phyloP scores from a whole-genome alignment of 768 basidiomycete genomes.

The Kwoniella sp. region DNA sequence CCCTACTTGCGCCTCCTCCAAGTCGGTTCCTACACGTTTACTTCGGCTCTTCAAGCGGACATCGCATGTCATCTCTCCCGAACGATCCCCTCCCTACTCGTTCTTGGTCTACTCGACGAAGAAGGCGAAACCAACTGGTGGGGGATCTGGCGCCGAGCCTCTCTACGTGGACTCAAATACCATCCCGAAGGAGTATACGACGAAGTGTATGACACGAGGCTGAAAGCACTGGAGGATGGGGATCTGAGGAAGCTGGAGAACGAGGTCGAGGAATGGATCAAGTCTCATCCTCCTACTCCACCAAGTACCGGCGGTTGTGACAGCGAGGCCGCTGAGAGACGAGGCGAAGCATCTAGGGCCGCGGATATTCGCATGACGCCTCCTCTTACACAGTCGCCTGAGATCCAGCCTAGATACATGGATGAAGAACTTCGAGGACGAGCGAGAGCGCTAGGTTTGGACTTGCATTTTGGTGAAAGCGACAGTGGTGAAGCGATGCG shows the following conservation, averaged over 20 bases:
- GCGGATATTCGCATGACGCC: conserved; percentile 21
- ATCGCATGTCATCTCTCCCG: conserved; percentile 32
- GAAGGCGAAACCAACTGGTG: conserved; percentile 52
- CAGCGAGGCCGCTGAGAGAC: not conserved
- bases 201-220: conserved; percentile 9
- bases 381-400: conserved; percentile 8
- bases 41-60: conserved; percentile 22
- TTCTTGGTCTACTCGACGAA: conserved; percentile 45
- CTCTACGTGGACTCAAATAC: conserved; percentile 3
- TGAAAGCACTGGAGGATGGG: conserved; percentile 39
- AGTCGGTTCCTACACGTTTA: conserved; percentile 50
- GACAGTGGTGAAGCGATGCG: not conserved
- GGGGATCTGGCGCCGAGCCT: conserved; percentile 41
- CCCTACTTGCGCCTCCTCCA: conserved; percentile 48
- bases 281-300: conserved; percentile 18
- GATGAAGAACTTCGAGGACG: not conserved
- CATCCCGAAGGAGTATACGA: conserved; percentile 10
- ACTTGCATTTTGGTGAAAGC: not conserved
- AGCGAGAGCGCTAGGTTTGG: conserved; percentile 4
- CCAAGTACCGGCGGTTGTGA: conserved; percentile 5
- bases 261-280: conserved; percentile 25
- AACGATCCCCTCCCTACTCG: conserved; percentile 34
- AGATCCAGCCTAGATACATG: not conserved
- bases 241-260: conserved; percentile 38
- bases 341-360: not conserved